Evolutionary conservation across 768 basidiomycete genomes (phyloP), one percentile per base, ranked within the genome.

Genomic region (Cystobasidium ongulense): DNA sequence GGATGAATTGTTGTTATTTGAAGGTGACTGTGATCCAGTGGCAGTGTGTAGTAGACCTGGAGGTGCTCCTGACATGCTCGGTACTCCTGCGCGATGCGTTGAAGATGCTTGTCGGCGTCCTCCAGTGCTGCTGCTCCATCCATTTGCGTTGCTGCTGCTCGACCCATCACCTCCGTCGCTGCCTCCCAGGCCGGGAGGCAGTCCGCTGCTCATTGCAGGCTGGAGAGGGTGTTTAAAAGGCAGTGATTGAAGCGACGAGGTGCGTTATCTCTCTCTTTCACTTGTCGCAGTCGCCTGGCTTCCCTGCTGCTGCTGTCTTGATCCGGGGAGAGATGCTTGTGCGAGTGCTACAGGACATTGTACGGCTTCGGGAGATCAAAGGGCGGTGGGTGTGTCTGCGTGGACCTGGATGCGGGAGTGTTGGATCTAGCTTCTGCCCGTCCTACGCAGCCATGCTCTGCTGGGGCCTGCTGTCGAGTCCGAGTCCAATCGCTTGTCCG

Each of bases 161-260:
- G 31, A 61, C 3, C 46, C 18, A 27, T 59, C 33, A 21, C 57
- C 57, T 31, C 27, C 57, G 11, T 59, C 57, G 33, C 33, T 27
- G 29, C 57, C 57, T 29, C 57, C 65, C 7, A 67, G 65, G 4
- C 65, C 65, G 15, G 65, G 65, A 46, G 65, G 65, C 25, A 27
- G 39, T 50, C 43, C 50, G 3, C 65, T 31, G 31, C 65, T 67
- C 65, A 67, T 67, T 5, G 52, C 52, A 54, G 52, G 7, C 21
- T 23, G 52, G 52, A 54, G 53, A 29, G n/a, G 53, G n/a, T 8
- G 29, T 13, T 46, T 13, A 46, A n/a, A n/a, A 46, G 43, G 43
- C n/a, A 13, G 43, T 46, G 43, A 13, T 46, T n/a, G 13, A 46
- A 46, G n/a, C 43, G n/a, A 46, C 13, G 13, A n/a, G 25, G 33